Evolutionary conservation across 2,329 filamentous ascomycete genomes (phyloP), one percentile per base, ranked within the genome.

Genomic region (Davidsoniella eucalypti): DNA sequence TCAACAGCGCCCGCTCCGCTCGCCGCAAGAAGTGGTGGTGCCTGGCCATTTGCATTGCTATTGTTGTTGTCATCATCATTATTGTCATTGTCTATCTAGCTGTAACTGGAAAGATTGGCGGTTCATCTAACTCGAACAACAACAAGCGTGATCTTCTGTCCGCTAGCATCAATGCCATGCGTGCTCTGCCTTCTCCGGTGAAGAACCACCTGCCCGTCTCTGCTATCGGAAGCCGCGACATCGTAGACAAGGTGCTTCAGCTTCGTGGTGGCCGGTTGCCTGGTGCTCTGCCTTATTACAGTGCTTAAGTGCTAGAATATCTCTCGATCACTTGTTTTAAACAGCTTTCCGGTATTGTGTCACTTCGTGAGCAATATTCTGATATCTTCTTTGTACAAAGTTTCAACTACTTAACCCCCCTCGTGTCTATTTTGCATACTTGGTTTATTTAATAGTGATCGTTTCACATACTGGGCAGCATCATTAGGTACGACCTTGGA

Each of bases 1-100:
- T 94, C 55, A 72, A 75, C 54, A 94, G 85, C 57, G 90, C 90
- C 7, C 74, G 82, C 63, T 76, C 78, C 58, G 85, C 83, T 47
- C 76, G 85, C 58, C 85, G 80, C 69, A 94, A 93, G 87, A 95
- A 95, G 83, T 95, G 87, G 88, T 88, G 84, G 63, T 94, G 87
- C 71, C 68, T 94, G 57, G 80, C 82, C 59, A 86, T 95, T 60
- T 68, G 72, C 58, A 71, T 77, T 42, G 62, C 64, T 45, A 74
- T 78, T 47, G 64, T 78, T 42, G 57, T 70, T 48, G 63, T 78
- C 44, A 66, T 78, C 42, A 69, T 69, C 40, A 67, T 73, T 48
- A 61, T 70, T 44, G 68, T 78, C 7, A 67, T 71, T 49, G 64
- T 71, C 47, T 74, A 71, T 56, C 58, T 73, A 14, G 54, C 48